These are phyloP conservation scores for Allium cepa DNA, from an alignment of 106 monocot genomes.

Conservation along the genomic window DNA sequence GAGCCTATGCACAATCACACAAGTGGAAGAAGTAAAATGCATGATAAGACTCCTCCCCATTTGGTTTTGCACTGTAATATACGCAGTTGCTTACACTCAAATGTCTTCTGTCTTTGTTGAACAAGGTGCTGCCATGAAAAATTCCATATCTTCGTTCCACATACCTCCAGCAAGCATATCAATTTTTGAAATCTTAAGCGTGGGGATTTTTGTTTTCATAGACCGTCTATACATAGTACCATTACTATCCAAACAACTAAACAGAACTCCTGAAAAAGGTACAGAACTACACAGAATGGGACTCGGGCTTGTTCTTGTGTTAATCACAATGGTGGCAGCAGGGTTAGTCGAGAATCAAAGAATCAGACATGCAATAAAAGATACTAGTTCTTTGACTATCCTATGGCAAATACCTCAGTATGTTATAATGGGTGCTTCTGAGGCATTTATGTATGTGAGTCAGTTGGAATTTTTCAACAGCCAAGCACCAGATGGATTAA, in stretches of 20 bases:
- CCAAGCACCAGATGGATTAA: constrained; percentile 39
- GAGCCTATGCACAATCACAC: constrained; percentile 44
- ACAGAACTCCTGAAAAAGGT: constrained; percentile 2
- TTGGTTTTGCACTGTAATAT: constrained; percentile 50
- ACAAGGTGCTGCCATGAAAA: constrained; percentile 40
- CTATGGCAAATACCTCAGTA: constrained; percentile 63
- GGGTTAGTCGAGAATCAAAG: constrained; percentile 38
- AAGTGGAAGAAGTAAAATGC: constrained; percentile 65
- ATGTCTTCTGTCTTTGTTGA: constrained; percentile 46
- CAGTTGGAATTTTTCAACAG: constrained; percentile 57
- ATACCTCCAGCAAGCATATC: constrained; percentile 47
- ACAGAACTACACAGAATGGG: constrained; percentile 58
- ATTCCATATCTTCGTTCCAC: constrained; percentile 19
- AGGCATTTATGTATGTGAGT: constrained; percentile 51
- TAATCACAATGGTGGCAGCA: constrained; percentile 28
- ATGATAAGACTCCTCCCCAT: constrained; percentile 44
- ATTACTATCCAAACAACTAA: constrained; percentile 5
- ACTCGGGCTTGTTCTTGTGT: constrained; percentile 31
- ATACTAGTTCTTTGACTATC: constrained; percentile 28
- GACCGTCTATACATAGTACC: constrained; percentile 21
- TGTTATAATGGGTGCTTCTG: constrained; percentile 41
- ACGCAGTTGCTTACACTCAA: constrained; percentile 33
- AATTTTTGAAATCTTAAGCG: constrained; percentile 39
- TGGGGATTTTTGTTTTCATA: constrained; percentile 22
- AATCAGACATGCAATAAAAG: constrained; percentile 10